phyloP scores from a whole-genome alignment of 768 basidiomycete species.

The Lentinula boryana region DNA sequence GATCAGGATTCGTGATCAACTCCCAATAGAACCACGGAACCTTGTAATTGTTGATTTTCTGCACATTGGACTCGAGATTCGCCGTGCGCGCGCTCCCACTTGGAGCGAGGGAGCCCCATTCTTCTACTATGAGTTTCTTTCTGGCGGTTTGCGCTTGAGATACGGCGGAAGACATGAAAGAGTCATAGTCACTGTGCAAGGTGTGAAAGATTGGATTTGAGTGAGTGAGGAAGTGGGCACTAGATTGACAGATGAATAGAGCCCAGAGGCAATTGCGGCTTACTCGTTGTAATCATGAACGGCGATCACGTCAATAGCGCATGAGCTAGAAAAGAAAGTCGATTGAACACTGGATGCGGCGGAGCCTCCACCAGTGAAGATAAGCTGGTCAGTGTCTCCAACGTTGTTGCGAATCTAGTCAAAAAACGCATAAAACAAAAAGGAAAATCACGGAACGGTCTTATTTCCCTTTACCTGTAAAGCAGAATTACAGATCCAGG shows the following conservation, averaged over 20 bases:
- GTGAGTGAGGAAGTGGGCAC: too few relatives aligned
- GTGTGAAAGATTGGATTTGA: neutral
- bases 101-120: constrained; percentile 27
- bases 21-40: constrained; percentile 35
- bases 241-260: too few relatives aligned
- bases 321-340: constrained; percentile 16
- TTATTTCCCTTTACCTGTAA: constrained; percentile 11
- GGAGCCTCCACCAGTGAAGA: constrained; percentile 22
- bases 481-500: constrained; percentile 18
- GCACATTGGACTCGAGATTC: constrained; percentile 26
- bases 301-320: constrained; percentile 27
- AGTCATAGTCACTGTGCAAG: constrained; percentile 18
- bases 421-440: neutral
- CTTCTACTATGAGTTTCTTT: constrained; percentile 30
- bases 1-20: constrained; percentile 28
- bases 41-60: constrained; percentile 26
- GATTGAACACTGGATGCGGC: constrained; percentile 18
- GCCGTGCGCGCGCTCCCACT: constrained; percentile 19
- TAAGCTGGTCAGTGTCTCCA: constrained; percentile 18
- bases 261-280: too few relatives aligned
- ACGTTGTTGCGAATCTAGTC: constrained; percentile 19
- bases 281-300: constrained; percentile 31
- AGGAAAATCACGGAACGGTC: neutral
- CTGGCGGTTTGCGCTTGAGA: constrained; percentile 24
- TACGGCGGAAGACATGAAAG: constrained; percentile 18